phyloP scores from a whole-genome alignment of 139 green algal genomes.

The Tetraselmis chui region DNA sequence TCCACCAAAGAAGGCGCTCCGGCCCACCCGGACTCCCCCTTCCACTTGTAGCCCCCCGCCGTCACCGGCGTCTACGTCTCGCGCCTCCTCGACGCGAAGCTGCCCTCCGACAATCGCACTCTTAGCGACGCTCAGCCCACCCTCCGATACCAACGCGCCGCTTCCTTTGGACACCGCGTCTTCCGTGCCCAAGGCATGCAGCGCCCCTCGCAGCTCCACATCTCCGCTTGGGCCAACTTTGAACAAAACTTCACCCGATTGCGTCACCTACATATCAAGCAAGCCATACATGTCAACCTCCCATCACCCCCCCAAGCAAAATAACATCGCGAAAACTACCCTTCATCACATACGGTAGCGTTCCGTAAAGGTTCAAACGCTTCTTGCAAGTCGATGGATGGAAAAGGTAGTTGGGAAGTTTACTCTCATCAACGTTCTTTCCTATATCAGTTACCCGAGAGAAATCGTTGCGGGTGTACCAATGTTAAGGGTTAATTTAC shows the following conservation, averaged over 20 bases:
- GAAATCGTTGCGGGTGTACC: no score
- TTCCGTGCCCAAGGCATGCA: neutral
- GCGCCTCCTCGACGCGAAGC: neutral
- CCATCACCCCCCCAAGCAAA: no score
- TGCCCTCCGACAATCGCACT: neutral
- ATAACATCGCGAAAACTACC: no score
- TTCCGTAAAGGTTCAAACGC: neutral
- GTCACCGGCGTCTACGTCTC: neutral
- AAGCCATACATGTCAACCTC: no score
- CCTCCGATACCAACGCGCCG: neutral
- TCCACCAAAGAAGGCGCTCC: neutral
- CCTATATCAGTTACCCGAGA: no score
- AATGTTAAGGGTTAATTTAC: no score
- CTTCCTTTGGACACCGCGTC: neutral
- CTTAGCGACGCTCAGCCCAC: neutral
- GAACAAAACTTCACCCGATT: neutral
- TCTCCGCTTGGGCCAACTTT: neutral
- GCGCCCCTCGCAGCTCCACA: neutral
- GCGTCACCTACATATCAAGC: neutral
- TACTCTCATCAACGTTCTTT: neutral
- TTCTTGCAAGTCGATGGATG: neutral
- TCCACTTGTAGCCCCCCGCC: neutral
- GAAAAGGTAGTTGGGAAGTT: neutral
- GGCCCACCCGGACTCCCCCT: neutral
- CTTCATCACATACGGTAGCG: no score